A percentile compares a stretch with the other conserved stretches of the same genome.
phyloP scores from a whole-genome alignment of 495 filamentous ascomycete genomes.

The Coniosporium apollinis region DNA sequence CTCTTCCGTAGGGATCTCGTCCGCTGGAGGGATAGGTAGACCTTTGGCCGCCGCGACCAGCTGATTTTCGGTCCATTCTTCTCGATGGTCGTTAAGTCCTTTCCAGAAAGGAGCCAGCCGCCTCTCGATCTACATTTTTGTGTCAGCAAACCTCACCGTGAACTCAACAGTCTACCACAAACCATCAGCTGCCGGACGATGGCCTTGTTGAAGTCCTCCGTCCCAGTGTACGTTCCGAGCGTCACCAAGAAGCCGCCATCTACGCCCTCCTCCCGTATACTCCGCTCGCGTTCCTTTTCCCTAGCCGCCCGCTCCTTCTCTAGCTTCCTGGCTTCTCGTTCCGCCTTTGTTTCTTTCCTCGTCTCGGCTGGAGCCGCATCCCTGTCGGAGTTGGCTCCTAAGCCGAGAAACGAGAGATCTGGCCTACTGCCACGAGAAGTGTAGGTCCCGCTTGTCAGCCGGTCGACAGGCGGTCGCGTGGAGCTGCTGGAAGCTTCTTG shows the following conservation, averaged over 20 bases:
- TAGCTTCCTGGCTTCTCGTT: conserved; percentile 67
- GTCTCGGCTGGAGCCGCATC: conserved; percentile 15
- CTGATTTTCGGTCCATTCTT: conserved; percentile 86
- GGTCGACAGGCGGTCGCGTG: conserved; percentile 9
- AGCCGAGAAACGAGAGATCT: conserved; percentile 21
- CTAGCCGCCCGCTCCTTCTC: conserved; percentile 65
- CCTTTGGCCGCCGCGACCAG: conserved; percentile 82
- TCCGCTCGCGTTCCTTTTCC: conserved; percentile 72
- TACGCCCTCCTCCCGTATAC: conserved; percentile 81
- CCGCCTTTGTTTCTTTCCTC: conserved; percentile 66
- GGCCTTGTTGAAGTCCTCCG: conserved; percentile 83
- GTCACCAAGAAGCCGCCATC: conserved; percentile 94
- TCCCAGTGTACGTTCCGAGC: conserved; percentile 77
- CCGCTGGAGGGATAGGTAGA: conserved; percentile 65
- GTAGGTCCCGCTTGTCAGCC: conserved; percentile 13
- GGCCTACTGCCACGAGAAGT: conserved; percentile 18
- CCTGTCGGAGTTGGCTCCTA: conserved; percentile 15
- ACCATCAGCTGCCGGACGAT: conserved; percentile 89
- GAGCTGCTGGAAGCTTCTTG: conserved; percentile 10
- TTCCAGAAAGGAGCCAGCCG: conserved; percentile 89
- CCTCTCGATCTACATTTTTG: conserved; percentile 56
- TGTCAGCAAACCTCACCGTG: conserved; percentile 2
- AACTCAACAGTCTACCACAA: conserved; percentile 12
- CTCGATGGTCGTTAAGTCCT: conserved; percentile 74
- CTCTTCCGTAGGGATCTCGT: conserved; percentile 59